Percentiles rank a stretch among this genome's conserved stretches.
Evolutionary conservation across 768 basidiomycete genomes (phyloP).

Genomic region (Gyrodon lividus): DNA sequence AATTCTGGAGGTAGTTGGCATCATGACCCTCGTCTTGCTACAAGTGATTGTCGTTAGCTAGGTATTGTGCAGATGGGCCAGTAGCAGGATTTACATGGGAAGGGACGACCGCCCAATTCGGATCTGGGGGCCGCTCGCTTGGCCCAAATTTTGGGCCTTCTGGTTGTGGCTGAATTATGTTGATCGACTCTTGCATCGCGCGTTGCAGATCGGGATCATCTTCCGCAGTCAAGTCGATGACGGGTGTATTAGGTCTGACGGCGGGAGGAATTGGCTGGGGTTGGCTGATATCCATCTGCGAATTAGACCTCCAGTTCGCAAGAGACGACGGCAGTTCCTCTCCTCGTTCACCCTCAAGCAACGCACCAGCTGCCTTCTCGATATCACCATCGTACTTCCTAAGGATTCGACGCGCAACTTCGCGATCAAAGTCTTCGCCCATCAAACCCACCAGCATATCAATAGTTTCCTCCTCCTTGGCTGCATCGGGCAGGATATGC

Average conservation of each 20-base stretch:
- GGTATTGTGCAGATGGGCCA: constrained; percentile 48
- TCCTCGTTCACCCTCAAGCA: constrained; percentile 51
- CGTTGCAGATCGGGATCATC: constrained; percentile 50
- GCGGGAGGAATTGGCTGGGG: constrained; percentile 5
- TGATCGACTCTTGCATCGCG: constrained; percentile 55
- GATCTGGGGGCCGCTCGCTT: constrained; percentile 59
- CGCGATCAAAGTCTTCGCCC: constrained; percentile 40
- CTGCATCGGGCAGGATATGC: constrained; percentile 20
- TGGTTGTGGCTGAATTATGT: constrained; percentile 30
- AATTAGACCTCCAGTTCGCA: constrained; percentile 11
- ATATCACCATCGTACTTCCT: constrained; percentile 60
- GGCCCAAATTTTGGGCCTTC: constrained; percentile 51
- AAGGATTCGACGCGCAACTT: constrained; percentile 54
- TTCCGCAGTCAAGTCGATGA: constrained; percentile 64
- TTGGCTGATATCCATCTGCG: constrained; percentile 14
- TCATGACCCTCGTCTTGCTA: constrained; percentile 37
- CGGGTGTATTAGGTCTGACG: constrained; percentile 28
- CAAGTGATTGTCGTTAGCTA: constrained; percentile 8
- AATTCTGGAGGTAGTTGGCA: constrained; percentile 56
- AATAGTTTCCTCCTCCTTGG: constrained; percentile 33
- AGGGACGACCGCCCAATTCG: constrained; percentile 69
- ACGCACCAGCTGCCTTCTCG: constrained; percentile 53
- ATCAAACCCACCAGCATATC: constrained; percentile 37
- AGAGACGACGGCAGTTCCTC: constrained; percentile 23
- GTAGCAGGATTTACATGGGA: constrained; percentile 53